A percentile compares a stretch with the other conserved stretches of the same genome.
Conservation (phyloP, 148 eudicot species). For the Arbutus unedo region DNA sequence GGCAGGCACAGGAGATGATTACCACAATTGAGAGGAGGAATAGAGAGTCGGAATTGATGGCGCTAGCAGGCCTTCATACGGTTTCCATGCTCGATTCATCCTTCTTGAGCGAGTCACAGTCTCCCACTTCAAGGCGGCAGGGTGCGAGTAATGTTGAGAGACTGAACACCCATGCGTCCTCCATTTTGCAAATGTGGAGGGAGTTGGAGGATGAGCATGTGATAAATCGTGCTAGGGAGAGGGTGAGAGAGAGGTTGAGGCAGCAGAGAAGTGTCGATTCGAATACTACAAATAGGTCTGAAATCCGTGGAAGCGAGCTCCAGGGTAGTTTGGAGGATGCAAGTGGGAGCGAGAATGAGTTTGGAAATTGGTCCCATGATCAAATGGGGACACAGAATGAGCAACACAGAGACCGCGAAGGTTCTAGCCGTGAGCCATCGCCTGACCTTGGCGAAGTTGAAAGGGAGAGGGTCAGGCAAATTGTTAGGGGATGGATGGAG, state of each 20-base stretch:
- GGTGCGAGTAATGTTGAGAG: conserved; percentile 57
- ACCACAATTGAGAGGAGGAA: conserved; percentile 93
- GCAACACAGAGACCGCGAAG: conserved; percentile 32
- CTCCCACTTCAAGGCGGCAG: conserved; percentile 73
- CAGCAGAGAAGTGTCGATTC: conserved; percentile 64
- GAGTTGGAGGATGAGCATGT: conserved; percentile 90
- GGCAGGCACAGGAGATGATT: conserved; percentile 96
- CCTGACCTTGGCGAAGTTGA: conserved; percentile 95
- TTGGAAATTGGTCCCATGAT: conserved; percentile 65
- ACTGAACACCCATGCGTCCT: conserved; percentile 66
- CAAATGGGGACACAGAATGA: conserved; percentile 45
- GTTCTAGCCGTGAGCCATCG: conserved; percentile 81
- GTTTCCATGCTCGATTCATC: conserved; percentile 98
- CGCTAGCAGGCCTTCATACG: conserved; percentile 91
- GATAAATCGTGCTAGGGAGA: conserved; percentile 64
- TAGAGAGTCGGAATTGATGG: conserved; percentile 92
- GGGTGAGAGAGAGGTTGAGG: conserved; percentile 73
- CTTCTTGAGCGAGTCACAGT: conserved; percentile 80
- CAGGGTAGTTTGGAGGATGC: conserved; percentile 63
- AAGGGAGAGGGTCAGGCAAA: conserved; percentile 95
- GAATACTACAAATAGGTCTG: conserved; percentile 49
- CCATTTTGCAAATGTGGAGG: conserved; percentile 97
- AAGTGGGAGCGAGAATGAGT: conserved; percentile 70
- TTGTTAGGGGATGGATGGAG: conserved; percentile 94
- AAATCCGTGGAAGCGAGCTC: conserved; percentile 45